Conservation (phyloP, 805 yeast genomes). For the Blastobotrys terrestris region DNA sequence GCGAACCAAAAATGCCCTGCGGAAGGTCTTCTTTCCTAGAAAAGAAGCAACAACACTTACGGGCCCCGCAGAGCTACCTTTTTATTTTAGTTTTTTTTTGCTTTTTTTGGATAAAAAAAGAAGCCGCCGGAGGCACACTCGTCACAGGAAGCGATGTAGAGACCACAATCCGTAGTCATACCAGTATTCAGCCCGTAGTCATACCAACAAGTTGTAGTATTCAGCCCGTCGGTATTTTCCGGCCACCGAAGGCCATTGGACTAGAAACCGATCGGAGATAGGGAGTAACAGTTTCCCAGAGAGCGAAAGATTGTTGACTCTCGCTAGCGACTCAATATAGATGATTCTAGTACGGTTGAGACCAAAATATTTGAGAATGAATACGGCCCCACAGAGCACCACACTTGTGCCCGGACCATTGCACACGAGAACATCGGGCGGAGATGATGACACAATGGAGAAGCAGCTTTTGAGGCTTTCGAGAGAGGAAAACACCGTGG, state of each 20-base stretch:
- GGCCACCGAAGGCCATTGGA: slow-evolving; percentile 77
- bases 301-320: slow-evolving; percentile 68
- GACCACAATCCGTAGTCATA: no score
- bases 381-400: slow-evolving; percentile 55
- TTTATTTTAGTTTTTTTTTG: no score
- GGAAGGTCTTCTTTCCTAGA: no score
- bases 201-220: slow-evolving; percentile 72
- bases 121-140: no score
- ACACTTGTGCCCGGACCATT: slow-evolving; percentile 86
- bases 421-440: slow-evolving; percentile 33
- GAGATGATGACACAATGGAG: slow-evolving; percentile 19
- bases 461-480: slow-evolving; percentile 32
- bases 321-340: slow-evolving; percentile 81
- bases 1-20: no score
- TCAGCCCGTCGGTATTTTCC: slow-evolving; percentile 52
- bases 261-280: slow-evolving; percentile 69
- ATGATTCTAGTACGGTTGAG: slow-evolving; percentile 47
- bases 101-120: no score
- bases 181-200: no score
- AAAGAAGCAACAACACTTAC: no score
- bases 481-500: slow-evolving; percentile 43
- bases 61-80: no score
- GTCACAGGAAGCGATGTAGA: no score
- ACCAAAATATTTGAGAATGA: slow-evolving; percentile 35
- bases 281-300: slow-evolving; percentile 70